These are phyloP conservation scores for Mortierella sp. DNA, from an alignment of 371 early-diverging fungal genomes.

Conservation along the genomic window DNA sequence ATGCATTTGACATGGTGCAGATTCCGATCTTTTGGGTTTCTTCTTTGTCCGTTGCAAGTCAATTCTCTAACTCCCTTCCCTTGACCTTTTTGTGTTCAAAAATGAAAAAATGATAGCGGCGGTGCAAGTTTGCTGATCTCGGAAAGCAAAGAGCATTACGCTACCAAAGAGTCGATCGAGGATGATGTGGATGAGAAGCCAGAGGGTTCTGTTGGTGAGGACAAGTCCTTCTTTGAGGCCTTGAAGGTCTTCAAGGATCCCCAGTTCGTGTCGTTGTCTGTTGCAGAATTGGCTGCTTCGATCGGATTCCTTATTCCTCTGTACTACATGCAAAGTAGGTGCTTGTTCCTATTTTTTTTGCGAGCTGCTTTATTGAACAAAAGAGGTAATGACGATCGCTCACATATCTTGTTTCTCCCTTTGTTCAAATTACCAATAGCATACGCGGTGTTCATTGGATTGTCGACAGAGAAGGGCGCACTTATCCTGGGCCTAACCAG, in stretches of 20 bases:
- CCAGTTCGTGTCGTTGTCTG: slow-evolving; percentile 36
- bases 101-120: slow-evolving; percentile 16
- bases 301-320: slow-evolving; percentile 46
- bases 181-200: slow-evolving; percentile 13
- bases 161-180: background rate
- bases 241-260: slow-evolving; percentile 45
- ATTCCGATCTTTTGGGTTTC: background rate
- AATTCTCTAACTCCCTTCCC: background rate
- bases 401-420: background rate
- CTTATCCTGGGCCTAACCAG: slow-evolving; percentile 49
- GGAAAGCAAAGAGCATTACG: slow-evolving; percentile 34
- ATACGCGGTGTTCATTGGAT: slow-evolving; percentile 48
- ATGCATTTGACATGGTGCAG: background rate
- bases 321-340: slow-evolving; percentile 56
- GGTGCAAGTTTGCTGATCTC: slow-evolving; percentile 33
- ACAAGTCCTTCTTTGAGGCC: slow-evolving; percentile 37
- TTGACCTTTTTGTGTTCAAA: background rate
- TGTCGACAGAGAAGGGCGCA: slow-evolving; percentile 37
- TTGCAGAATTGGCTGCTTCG: slow-evolving; percentile 43
- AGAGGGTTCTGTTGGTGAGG: background rate
- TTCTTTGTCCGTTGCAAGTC: background rate
- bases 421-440: slow-evolving; percentile 16
- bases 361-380: background rate
- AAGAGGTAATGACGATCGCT: background rate
- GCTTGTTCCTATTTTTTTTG: background rate